Evolutionary conservation across 2,329 filamentous ascomycete species (phyloP).

Genomic region (Alternaria triticimaculans): DNA sequence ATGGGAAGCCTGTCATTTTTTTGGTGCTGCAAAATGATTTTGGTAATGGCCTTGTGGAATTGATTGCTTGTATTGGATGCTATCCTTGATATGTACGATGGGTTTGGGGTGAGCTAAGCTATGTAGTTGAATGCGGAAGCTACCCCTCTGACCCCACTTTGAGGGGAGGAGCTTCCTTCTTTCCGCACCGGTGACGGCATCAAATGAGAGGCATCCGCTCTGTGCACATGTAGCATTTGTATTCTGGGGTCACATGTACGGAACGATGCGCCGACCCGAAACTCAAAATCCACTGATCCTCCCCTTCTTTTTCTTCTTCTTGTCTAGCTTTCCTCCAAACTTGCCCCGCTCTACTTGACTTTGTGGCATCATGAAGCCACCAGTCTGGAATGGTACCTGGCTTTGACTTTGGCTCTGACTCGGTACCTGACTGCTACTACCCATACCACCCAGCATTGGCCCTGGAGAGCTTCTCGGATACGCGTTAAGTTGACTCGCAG

Average conservation of each 20-base stretch:
- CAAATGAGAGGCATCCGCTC: background rate
- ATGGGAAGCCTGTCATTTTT: constrained; percentile 37
- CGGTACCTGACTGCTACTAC: constrained; percentile 36
- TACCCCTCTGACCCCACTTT: constrained; percentile 29
- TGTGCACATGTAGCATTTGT: too few relatives aligned
- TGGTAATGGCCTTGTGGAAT: background rate
- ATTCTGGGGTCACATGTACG: background rate
- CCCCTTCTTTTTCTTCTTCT: constrained; percentile 46
- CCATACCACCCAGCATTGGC: constrained; percentile 24
- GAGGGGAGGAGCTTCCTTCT: constrained; percentile 2
- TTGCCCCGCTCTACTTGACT: constrained; percentile 46
- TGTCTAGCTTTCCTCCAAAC: constrained; percentile 43
- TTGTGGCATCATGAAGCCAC: constrained; percentile 15
- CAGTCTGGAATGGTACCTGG: constrained; percentile 6
- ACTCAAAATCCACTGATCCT: constrained; percentile 43
- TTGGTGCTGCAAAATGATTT: background rate
- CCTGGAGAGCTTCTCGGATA: constrained; percentile 38
- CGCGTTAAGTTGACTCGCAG: constrained; percentile 27
- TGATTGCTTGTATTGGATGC: background rate
- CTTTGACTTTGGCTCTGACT: constrained; percentile 11
- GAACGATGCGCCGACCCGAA: background rate
- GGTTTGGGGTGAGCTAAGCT: background rate
- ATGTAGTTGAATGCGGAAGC: constrained; percentile 9
- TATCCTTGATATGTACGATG: background rate
- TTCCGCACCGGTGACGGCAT: constrained; percentile 15